Evolutionary conservation across 129 eudicot species (phyloP), one percentile per base, ranked within the genome.

Genomic region (Chrysanthemum seticuspe): DNA sequence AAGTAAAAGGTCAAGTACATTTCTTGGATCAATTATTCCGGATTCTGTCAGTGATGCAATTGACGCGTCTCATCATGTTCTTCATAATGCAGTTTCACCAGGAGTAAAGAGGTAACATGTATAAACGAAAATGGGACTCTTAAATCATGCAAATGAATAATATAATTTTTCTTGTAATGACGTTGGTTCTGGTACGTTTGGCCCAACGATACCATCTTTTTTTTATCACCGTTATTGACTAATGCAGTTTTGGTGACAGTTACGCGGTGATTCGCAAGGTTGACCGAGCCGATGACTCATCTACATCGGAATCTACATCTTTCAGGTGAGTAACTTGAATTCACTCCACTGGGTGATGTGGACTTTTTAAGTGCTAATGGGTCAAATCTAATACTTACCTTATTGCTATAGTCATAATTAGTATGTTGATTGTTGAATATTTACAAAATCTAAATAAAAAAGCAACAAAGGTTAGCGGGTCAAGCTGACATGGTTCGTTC

Each of bases 51-150:
- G 83, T 54, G 96, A 92, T 82, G 91, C 81, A 44, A 76, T 92
- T 74, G 96, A 92, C 81, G 82, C 96, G 8, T 74, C 95, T 72
- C 89, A 90, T 80, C 91, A 83, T 73, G 78, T 93, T 74, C 86
- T 93, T 74, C 98, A 90, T 74, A 84, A 93, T 77, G 97, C 89
- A 36, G 91, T 86, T 75, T 85, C 92, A 34, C 85, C 89, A 56
- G 97, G 97, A 80, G 80, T 93, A 16, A 87, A 70, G 79, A 92
- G 97, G 97, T 91, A 56, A 73, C 36, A 25, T 63, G n/a, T 6
- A 66, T 61, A 25, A 56, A 64, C 9, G 54, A 27, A 21, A 50
- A 68, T 2, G 13, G 13, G 16, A 34, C 10, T 5, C 19, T 11
- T 5, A 50, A 54, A 55, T 36, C 21, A 16, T 70, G 53, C 65